Base-by-base conservation (phyloP, 257 asterid genomes). In the Solanum sejunctum region DNA sequence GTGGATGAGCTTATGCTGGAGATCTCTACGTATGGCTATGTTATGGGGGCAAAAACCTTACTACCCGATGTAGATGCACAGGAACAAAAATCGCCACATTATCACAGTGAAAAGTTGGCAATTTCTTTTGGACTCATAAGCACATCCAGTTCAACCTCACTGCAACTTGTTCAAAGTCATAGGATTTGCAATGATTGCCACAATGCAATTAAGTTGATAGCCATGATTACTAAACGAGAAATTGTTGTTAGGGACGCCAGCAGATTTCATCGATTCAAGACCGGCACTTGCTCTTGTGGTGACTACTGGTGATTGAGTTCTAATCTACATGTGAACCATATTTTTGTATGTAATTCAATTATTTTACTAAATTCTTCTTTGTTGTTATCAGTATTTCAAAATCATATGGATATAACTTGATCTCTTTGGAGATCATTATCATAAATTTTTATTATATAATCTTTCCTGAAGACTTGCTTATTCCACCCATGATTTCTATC, bases 31-130 rank as follows among this genome's bases (percentile, higher is more conserved):
- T 84, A 64, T 67, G 95, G 93, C 41, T 93, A 93, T 87, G 86
- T 85, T 83, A 86, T 89, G 10, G 88, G 87, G 47, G 89, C 85
- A 26, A 88, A 82, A 41, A 88, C 88, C 84, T 87, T 94, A 91
- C 98, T 94, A 86, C 94, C 95, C n/a, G 99, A 32, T 32, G 36
- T 32, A 32, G 3, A 32, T 32, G 36, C 36, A 83, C 55, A 70
- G 26, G 98, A 92, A 86, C 88, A 90, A 79, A 81, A 89, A 16
- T 79, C 88, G 91, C 84, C 23, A 21, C 87, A 81, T 56, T 91
- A 89, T 88, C 98, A 96, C 82, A 90, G 98, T 82, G 99, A 96
- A 88, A 96, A 92, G 89, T 85, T 94, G 91, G 98, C 98, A 55
- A 82, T 94, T 85, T 92, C 97, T n/a, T 94, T 88, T 88, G 99